Conservation (phyloP, 495 filamentous ascomycete species). For the Extremus antarcticus region DNA sequence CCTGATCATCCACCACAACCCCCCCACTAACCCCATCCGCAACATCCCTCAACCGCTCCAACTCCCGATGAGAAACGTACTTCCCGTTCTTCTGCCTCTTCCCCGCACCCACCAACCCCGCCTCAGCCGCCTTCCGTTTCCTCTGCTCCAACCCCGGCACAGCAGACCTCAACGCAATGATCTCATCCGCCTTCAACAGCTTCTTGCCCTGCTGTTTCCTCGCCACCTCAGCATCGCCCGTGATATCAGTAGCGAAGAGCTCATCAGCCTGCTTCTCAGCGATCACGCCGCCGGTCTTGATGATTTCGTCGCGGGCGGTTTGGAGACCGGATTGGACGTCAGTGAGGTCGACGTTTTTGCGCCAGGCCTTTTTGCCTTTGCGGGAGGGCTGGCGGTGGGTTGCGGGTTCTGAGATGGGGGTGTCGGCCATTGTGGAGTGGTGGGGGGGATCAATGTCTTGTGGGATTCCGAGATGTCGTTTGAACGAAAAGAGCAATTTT, state of each 20-base stretch:
- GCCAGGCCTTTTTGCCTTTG: conserved; percentile 97
- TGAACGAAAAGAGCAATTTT: not conserved
- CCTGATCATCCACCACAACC: conserved; percentile 43
- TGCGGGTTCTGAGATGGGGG: conserved; percentile 30
- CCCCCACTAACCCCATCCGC: conserved; percentile 50
- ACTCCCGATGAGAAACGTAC: conserved; percentile 72
- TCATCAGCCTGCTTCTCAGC: conserved; percentile 66
- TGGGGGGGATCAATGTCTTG: not conserved
- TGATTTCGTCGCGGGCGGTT: conserved; percentile 72
- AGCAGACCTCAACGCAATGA: conserved; percentile 71
- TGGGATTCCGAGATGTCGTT: not conserved
- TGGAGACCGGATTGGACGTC: conserved; percentile 77
- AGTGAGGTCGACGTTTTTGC: conserved; percentile 90
- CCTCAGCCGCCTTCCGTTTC: conserved; percentile 55
- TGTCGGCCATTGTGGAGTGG: conserved; percentile 18
- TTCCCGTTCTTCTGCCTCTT: conserved; percentile 61
- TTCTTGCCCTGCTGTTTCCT: conserved; percentile 57
- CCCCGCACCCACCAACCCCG: conserved; percentile 52
- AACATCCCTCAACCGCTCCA: conserved; percentile 60
- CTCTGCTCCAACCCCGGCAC: conserved; percentile 63
- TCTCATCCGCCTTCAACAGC: conserved; percentile 76
- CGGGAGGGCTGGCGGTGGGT: conserved; percentile 74
- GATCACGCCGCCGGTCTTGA: conserved; percentile 77
- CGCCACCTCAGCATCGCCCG: conserved; percentile 51
- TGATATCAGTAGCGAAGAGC: conserved; percentile 72